These are phyloP conservation scores for Emmonsia crescens DNA, from an alignment of 2,329 filamentous ascomycete species.

Conservation along the genomic window DNA sequence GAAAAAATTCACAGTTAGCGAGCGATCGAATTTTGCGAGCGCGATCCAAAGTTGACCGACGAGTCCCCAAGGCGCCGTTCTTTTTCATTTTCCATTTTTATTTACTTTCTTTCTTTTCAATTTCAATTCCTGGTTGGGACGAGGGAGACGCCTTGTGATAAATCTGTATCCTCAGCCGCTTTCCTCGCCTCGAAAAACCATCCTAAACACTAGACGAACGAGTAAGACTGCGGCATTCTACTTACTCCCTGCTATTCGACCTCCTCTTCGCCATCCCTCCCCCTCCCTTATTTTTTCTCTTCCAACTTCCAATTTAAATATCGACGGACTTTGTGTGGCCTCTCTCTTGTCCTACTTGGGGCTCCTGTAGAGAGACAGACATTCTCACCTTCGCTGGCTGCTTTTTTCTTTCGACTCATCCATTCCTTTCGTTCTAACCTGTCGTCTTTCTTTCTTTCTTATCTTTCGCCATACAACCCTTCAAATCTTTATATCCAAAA, in stretches of 20 bases:
- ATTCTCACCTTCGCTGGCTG: background rate
- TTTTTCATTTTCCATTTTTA: no score
- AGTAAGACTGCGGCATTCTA: slow-evolving; percentile 5
- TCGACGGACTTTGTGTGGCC: slow-evolving; percentile 6
- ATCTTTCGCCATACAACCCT: background rate
- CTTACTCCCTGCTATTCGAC: slow-evolving; percentile 3
- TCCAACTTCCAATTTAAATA: slow-evolving; percentile 6
- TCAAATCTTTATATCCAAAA: background rate
- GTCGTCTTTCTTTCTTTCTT: background rate
- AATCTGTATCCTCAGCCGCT: slow-evolving; percentile 13
- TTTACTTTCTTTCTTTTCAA: background rate
- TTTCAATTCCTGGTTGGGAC: background rate
- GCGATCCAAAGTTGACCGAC: background rate
- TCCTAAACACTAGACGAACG: background rate
- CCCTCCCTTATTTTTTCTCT: background rate
- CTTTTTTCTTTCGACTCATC: background rate
- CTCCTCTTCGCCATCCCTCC: background rate
- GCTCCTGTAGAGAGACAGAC: background rate
- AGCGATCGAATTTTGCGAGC: background rate
- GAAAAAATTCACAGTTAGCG: background rate
- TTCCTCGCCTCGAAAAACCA: no score
- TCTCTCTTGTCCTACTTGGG: background rate
- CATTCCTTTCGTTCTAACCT: background rate
- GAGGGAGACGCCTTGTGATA: background rate
- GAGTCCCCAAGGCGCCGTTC: background rate